Evolutionary conservation across 176 grass and related monocot genomes (phyloP).

Genomic region (Triticum dicoccoides): DNA sequence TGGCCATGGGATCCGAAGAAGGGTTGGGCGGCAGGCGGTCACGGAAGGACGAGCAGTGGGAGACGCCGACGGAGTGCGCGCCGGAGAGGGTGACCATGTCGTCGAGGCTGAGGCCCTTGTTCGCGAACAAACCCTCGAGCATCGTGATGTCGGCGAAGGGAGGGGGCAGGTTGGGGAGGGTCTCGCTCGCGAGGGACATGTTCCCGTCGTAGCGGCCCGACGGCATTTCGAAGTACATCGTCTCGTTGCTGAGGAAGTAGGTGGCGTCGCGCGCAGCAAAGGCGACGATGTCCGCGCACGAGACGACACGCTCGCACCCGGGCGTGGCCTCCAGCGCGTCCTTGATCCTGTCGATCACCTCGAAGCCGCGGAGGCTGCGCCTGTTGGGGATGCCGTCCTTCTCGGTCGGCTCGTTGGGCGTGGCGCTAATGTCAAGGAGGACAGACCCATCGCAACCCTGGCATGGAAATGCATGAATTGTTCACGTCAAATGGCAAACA

Average conservation of each 20-base stretch:
- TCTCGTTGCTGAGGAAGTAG: constrained; percentile 10
- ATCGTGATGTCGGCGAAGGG: background rate
- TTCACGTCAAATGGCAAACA: background rate
- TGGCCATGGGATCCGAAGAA: background rate
- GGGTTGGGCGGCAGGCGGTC: background rate
- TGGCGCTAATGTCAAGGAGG: background rate
- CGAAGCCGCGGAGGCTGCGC: constrained; percentile 6
- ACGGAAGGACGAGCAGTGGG: constrained; percentile 44
- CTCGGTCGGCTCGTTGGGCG: constrained; percentile 1
- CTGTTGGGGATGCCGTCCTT: constrained; percentile 23
- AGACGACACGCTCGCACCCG: constrained; percentile 17
- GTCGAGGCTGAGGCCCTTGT: constrained; percentile 18
- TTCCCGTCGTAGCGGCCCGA: background rate
- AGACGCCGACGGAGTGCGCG: constrained; percentile 33
- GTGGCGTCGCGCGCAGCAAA: constrained; percentile 40
- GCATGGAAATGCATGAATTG: background rate
- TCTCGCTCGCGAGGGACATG: background rate
- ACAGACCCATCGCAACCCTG: background rate
- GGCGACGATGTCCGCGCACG: constrained; percentile 39
- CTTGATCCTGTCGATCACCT: constrained; percentile 31
- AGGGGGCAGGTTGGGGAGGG: background rate
- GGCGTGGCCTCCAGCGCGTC: background rate
- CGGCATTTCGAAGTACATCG: background rate
- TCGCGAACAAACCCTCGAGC: background rate
- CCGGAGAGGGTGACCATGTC: constrained; percentile 51